Base-by-base conservation (phyloP, 78 protist genomes). In the Corallochytrium limacisporum region DNA sequence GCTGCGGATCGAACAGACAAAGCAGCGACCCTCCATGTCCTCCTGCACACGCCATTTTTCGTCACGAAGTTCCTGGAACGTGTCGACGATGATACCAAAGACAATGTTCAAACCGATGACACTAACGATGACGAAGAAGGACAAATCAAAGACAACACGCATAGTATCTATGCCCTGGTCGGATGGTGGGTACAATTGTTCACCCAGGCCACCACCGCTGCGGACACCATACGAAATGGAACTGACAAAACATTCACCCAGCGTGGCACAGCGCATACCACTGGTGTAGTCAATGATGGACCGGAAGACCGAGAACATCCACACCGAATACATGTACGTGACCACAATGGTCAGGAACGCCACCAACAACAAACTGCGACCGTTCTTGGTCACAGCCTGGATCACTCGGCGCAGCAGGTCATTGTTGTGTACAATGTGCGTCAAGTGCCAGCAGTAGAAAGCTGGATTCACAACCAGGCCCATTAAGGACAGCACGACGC, bases 81-180 rank as follows among this genome's bases (percentile, higher is more conserved):
- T 57, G 32, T 57, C 63, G 16, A 57, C 15, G 63, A 57, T 57
- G 63, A 57, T 39, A 57, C 63, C 63, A 57, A 57, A 57, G 48
- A 57, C 63, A 15, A 57, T 7, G 26, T 57, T 57, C 2, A 57
- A 39, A 33, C 26, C 63, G 33, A 57, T 57, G 63, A 28, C 42
- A 0, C 26, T 28, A 13, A 57, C 18, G 42, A 57, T 39, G 42
- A 57, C 33, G 63, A 57, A 57, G 42, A 57, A 57, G 39, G 44
- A 12, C 26, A 57, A 28, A 37, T 57, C 63, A 28, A 57, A 37
- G n/a, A 28, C 42, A n/a, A 28, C 32, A 33, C 63, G 16, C 38
- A 28, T n/a, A n/a, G n/a, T n/a, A n/a, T n/a, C n/a, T n/a, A n/a
- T n/a, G n/a, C n/a, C n/a, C n/a, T n/a, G n/a, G n/a, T n/a, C n/a